Conservation (phyloP, 768 basidiomycete species). For the Russula abietina region DNA sequence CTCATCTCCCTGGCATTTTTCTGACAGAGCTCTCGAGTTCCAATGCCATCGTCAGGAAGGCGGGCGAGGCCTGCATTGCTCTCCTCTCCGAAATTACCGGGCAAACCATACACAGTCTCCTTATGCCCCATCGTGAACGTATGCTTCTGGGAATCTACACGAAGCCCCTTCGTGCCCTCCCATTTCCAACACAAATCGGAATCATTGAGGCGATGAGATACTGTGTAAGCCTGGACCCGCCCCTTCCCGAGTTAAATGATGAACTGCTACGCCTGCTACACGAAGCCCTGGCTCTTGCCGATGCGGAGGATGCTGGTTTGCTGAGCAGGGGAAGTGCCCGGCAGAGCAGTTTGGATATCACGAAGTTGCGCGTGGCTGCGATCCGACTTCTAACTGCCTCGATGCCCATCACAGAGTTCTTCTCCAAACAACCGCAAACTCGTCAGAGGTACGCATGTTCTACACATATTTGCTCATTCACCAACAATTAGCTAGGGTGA, state of each 20-base stretch:
- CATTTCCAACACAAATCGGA: conserved; percentile 92
- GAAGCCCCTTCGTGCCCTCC: conserved; percentile 93
- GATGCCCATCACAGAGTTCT: conserved; percentile 92
- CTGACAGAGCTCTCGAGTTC: conserved; percentile 85
- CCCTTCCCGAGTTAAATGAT: conserved; percentile 86
- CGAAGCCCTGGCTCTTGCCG: conserved; percentile 91
- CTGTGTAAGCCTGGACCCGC: conserved; percentile 82
- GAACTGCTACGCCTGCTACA: conserved; percentile 87
- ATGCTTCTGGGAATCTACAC: conserved; percentile 87
- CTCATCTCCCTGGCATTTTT: conserved; percentile 74
- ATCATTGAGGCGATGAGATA: conserved; percentile 97
- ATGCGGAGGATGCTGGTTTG: conserved; percentile 86
- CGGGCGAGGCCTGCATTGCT: conserved; percentile 74
- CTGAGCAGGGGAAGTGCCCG: conserved; percentile 68
- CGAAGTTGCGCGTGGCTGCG: conserved; percentile 88
- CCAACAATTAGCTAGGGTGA: conserved; percentile 52
- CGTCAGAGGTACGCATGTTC: conserved; percentile 62
- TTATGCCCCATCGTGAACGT: conserved; percentile 79
- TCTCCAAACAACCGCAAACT: conserved; percentile 74
- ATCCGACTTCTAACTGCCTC: conserved; percentile 90
- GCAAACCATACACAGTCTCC: conserved; percentile 67
- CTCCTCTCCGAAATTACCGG: conserved; percentile 69
- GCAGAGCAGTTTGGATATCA: conserved; percentile 74
- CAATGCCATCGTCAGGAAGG: conserved; percentile 76
- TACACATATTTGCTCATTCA: background rate